Evolutionary conservation across 768 basidiomycete species (phyloP).

Genomic region (Podaxis sp.): DNA sequence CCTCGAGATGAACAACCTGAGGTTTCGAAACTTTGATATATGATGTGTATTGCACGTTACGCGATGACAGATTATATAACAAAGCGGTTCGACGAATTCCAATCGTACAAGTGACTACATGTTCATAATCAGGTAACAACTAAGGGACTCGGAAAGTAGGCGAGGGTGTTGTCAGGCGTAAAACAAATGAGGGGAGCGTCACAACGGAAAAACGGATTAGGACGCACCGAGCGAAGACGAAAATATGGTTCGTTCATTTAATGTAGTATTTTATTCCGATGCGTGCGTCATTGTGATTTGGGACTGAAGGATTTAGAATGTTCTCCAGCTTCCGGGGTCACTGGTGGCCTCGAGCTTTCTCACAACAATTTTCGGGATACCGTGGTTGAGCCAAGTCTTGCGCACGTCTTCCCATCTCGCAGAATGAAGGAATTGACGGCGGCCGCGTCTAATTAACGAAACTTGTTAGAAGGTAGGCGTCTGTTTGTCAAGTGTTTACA

Average conservation of each 20-base stretch:
- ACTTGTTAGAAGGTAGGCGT: neutral
- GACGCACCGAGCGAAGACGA: neutral
- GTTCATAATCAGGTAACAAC: neutral
- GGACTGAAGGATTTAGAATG: slow-evolving; percentile 45
- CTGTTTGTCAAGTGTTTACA: slow-evolving; percentile 18
- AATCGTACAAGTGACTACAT: slow-evolving; percentile 5
- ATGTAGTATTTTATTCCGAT: neutral
- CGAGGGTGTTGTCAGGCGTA: too few relatives aligned
- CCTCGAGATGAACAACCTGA: neutral
- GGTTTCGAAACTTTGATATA: neutral
- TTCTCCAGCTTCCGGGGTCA: slow-evolving; percentile 95
- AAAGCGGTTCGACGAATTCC: neutral
- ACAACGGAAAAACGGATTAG: neutral
- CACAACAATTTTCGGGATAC: slow-evolving; percentile 87
- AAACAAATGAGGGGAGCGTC: too few relatives aligned
- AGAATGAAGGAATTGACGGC: slow-evolving; percentile 83
- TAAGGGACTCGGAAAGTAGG: neutral
- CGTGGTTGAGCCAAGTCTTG: slow-evolving; percentile 87
- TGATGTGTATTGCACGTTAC: neutral
- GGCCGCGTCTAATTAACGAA: slow-evolving; percentile 62
- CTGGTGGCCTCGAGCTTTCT: slow-evolving; percentile 84
- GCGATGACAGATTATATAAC: neutral
- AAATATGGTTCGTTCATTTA: neutral
- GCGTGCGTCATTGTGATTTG: neutral
- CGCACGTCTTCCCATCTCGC: slow-evolving; percentile 90